These are phyloP conservation scores for Casuarina glauca DNA, from an alignment of 306 rosid species.

Conservation along the genomic window DNA sequence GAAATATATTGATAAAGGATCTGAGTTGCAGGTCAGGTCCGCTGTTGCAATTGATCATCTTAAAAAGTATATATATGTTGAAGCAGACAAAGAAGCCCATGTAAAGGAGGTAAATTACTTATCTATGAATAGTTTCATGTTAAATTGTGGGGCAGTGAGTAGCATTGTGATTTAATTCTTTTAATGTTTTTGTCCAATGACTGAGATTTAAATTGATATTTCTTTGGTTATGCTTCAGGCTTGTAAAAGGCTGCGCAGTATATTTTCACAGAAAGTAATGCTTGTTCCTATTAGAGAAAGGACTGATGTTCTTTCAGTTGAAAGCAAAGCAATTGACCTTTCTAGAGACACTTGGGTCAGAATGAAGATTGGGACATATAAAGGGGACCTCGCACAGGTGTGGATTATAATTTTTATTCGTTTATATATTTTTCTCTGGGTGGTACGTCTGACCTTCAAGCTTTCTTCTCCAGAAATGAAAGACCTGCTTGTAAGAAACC, in stretches of 20 bases:
- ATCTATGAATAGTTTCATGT: constrained; percentile 11
- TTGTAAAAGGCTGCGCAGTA: constrained; percentile 85
- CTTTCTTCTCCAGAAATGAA: constrained; percentile 63
- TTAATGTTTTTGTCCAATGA: background rate
- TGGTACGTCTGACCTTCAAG: constrained; percentile 29
- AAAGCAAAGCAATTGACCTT: constrained; percentile 94
- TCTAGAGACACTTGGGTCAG: constrained; percentile 97
- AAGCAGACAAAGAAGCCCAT: constrained; percentile 98
- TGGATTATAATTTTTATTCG: constrained; percentile 14
- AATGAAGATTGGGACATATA: constrained; percentile 92
- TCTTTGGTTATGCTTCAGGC: constrained; percentile 58
- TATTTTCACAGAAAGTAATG: constrained; percentile 63
- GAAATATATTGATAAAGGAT: constrained; percentile 84
- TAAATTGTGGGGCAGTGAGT: background rate
- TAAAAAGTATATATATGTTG: constrained; percentile 80
- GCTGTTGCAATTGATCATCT: constrained; percentile 93
- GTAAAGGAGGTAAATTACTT: constrained; percentile 78
- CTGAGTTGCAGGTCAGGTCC: constrained; percentile 91
- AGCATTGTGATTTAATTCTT: background rate
- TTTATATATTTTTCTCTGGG: background rate
- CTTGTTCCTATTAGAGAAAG: constrained; percentile 95
- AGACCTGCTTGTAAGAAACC: constrained; percentile 77
- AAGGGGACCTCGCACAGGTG: constrained; percentile 96
- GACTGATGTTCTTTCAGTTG: constrained; percentile 97
- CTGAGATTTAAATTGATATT: constrained; percentile 16